A percentile compares a stretch with the other conserved stretches of the same genome.
Evolutionary conservation across 257 asterid species (phyloP).

Genomic region (Thymus mandschuricus): DNA sequence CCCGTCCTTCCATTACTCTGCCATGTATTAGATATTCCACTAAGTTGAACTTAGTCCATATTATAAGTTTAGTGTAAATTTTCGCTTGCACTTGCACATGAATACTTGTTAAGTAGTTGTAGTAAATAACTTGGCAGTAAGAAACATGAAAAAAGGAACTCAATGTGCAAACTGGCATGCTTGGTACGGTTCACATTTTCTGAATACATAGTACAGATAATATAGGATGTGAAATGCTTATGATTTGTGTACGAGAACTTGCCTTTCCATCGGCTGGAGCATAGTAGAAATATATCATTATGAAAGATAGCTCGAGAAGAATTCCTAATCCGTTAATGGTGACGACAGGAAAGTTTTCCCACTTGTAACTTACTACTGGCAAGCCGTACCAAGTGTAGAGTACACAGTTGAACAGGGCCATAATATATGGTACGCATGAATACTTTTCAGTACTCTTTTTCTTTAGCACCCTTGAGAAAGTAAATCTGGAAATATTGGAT

Average conservation of each 20-base stretch:
- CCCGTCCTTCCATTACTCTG: constrained; percentile 9
- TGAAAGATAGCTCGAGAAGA: constrained; percentile 66
- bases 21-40: constrained; percentile 3
- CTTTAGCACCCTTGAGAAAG: constrained; percentile 55
- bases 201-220: too few relatives aligned
- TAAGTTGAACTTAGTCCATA: not conserved
- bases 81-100: not conserved
- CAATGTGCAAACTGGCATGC: not conserved
- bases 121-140: not conserved
- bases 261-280: constrained; percentile 57
- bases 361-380: constrained; percentile 69
- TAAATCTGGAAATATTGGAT: constrained; percentile 47
- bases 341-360: constrained; percentile 77
- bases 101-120: not conserved
- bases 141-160: not conserved
- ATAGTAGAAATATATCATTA: constrained; percentile 51
- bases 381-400: constrained; percentile 86
- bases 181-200: constrained; percentile 2
- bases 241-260: constrained; percentile 31
- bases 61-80: too few relatives aligned
- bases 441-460: constrained; percentile 62
- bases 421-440: constrained; percentile 68
- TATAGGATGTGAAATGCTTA: too few relatives aligned
- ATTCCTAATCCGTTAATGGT: constrained; percentile 74
- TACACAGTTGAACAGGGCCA: constrained; percentile 66